Evolutionary conservation across 2,329 filamentous ascomycete species (phyloP), one percentile per base, ranked within the genome.

Genomic region (Arachnopeziza araneosa): DNA sequence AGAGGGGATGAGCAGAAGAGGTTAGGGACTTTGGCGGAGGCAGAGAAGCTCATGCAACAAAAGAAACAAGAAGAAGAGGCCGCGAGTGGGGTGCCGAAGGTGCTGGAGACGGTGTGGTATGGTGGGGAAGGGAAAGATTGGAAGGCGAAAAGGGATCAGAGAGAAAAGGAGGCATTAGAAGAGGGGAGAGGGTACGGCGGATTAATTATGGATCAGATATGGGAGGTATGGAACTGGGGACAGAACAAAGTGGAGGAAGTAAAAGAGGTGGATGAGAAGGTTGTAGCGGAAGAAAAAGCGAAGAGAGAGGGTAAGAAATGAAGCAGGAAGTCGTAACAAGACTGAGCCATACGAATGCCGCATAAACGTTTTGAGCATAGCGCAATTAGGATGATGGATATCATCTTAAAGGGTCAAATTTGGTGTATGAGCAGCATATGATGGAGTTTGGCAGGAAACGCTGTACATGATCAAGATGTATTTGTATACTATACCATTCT

Each of bases 61-160:
- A 54, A 58, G 59, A 59, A 63, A 30, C 52, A 52, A 1, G 60
- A 59, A 44, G 53, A 55, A 54, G 60, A 55, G 21, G 58, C 63
- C 60, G 65, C 65, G 26, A 54, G 55, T 24, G 44, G 24, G 23
- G 53, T 60, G 50, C 68, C 63, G 60, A 68, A 74, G 0, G 17
- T 75, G 4, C 49, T 83, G 58, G 74, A 79, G 63, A 76, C 76
- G 64, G 70, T 85, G 19, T 86, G 83, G 84, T 81, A 84, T 78
- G 84, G 83, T 36, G 77, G 76, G 48, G 82, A 84, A 70, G 72
- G 72, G n/a, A 59, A 75, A 58, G 70, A 71, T 60, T 71, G 69
- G 63, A 67, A 72, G 55, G 69, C 69, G 60, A 70, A 72, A 64
- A 69, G 70, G 61, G 64, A 70, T 50, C 57, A 68, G 57, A 70